These are phyloP conservation scores for Xylariales sp. DNA, from an alignment of 2,329 filamentous ascomycete genomes.

Conservation along the genomic window DNA sequence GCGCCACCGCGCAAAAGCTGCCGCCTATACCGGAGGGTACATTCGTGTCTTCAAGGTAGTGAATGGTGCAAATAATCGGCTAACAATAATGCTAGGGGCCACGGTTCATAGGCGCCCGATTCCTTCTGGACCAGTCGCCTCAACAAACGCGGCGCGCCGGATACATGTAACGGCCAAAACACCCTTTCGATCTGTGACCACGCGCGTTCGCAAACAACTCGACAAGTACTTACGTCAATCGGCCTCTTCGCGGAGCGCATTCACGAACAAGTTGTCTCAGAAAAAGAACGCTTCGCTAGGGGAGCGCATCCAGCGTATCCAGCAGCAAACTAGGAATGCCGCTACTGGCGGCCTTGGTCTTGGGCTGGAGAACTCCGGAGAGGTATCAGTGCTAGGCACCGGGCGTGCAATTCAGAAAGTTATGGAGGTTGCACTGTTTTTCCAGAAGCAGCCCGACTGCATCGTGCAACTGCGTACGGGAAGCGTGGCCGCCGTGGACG, in stretches of 20 bases:
- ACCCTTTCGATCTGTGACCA: conserved; percentile 75
- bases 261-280: conserved; percentile 57
- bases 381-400: conserved; percentile 71
- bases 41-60: background rate
- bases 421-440: conserved; percentile 71
- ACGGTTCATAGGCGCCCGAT: conserved; percentile 63
- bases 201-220: conserved; percentile 73
- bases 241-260: conserved; percentile 43
- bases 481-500: conserved; percentile 74
- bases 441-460: conserved; percentile 70
- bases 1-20: conserved; percentile 41
- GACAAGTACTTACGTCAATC: conserved; percentile 60
- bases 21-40: conserved; percentile 49
- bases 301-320: conserved; percentile 58
- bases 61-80: conserved; percentile 11
- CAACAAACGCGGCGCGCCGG: conserved; percentile 51
- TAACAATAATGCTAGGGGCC: conserved; percentile 53
- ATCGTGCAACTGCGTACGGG: conserved; percentile 70
- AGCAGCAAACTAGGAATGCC: conserved; percentile 46
- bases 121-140: conserved; percentile 54
- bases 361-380: conserved; percentile 53
- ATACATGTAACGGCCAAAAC: conserved; percentile 75
- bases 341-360: conserved; percentile 47
- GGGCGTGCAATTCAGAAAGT: conserved; percentile 75
- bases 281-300: conserved; percentile 59